Evolutionary conservation across 352 stramenopile species (phyloP).

Genomic region (Phytophthora pluvialis): DNA sequence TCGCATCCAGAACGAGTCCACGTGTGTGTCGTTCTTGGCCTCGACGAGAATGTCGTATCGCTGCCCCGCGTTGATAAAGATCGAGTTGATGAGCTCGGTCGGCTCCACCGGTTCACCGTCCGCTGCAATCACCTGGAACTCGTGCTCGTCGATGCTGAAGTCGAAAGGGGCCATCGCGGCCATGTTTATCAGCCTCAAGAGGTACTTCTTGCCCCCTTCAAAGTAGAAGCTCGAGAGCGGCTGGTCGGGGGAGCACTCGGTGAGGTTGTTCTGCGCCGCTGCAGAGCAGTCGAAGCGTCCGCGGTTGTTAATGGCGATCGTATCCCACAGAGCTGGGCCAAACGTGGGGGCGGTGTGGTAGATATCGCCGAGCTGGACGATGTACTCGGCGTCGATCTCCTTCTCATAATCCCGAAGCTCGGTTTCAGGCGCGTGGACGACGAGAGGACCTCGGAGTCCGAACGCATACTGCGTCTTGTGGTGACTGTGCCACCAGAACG

Average conservation of each 20-base stretch:
- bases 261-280: constrained; percentile 18
- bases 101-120: constrained; percentile 32
- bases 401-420: constrained; percentile 20
- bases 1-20: constrained; percentile 41
- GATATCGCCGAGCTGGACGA: constrained; percentile 31
- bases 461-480: constrained; percentile 40
- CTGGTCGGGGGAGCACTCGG: constrained; percentile 17
- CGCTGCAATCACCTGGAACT: constrained; percentile 39
- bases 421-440: constrained; percentile 30
- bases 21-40: constrained; percentile 24
- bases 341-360: constrained; percentile 29
- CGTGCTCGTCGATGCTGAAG: constrained; percentile 45
- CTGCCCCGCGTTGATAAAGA: constrained; percentile 41
- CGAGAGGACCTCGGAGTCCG: constrained; percentile 37
- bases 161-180: constrained; percentile 37
- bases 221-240: constrained; percentile 32
- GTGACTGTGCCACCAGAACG: constrained; percentile 48
- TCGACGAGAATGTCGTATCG: constrained; percentile 40
- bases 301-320: constrained; percentile 39
- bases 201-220: constrained; percentile 26
- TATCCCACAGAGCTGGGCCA: constrained; percentile 35
- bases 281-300: constrained; percentile 42
- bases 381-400: constrained; percentile 33
- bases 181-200: constrained; percentile 41
- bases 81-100: constrained; percentile 28